Evolutionary conservation across 2,329 filamentous ascomycete genomes (phyloP), one percentile per base, ranked within the genome.

Genomic region (Aureobasidium sp.): DNA sequence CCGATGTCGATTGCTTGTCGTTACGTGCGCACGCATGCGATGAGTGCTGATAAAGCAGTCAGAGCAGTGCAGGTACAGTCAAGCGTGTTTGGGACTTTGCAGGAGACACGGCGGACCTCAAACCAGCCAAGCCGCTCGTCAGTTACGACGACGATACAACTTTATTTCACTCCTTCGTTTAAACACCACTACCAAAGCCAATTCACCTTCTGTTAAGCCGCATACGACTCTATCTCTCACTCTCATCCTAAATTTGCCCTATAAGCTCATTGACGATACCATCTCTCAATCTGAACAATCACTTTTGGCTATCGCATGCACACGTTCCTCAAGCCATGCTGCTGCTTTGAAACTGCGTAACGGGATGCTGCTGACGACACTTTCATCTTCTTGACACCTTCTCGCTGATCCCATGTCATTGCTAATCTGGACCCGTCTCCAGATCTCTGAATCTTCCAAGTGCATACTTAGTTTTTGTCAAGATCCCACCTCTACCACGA

Each of bases 1-100:
- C 54, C 42, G 42, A 27, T 48, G 54, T 58, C 42, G 54, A 58
- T 58, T 47, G 42, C 42, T 36, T 10, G 39, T 45, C 39, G 39
- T 45, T 57, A 25, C 16, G 41, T 57, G 53, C 54, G 42, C 54
- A 58, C 54, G 54, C 54, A 58, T 58, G 54, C 54, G 54, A 32
- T 58, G 44, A 32, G 16, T 21, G 50, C 50, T 30, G 50, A 14
- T 14, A 37, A 21, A 32, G 39, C 53, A 44, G 53, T 57, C 53
- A 41, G 50, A 16, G 34, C 50, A 42, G 36, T 10, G 34, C 49
- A 51, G 49, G 34, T 37, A 37, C 34, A 37, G 34, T 37, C 49
- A 16, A 39, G 49, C 21, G 36, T 54, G 50, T 54, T 41, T 53
- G 49, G 49, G 49, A 53, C 49, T 54, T 54, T 54, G 50, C 50